Evolutionary conservation across 2,329 filamentous ascomycete genomes (phyloP).

Genomic region (Botryosphaeria agaves): DNA sequence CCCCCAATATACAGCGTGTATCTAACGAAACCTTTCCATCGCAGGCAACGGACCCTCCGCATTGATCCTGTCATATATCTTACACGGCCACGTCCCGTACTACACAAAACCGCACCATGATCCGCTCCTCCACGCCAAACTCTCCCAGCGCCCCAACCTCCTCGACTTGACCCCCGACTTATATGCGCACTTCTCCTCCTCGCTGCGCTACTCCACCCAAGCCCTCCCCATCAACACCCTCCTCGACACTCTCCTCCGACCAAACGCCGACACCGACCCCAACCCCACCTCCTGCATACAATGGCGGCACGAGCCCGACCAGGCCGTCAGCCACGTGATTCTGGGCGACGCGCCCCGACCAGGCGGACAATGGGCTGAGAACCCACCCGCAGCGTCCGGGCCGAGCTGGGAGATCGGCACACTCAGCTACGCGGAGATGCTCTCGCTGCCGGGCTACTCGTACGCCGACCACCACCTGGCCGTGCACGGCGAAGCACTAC

Average conservation of each 20-base stretch:
- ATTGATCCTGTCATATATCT: conserved; percentile 43
- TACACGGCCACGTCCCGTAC: conserved; percentile 41
- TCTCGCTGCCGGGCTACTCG: conserved; percentile 41
- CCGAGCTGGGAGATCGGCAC: conserved; percentile 34
- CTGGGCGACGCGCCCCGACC: conserved; percentile 32
- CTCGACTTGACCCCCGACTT: conserved; percentile 31
- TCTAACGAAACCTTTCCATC: no score
- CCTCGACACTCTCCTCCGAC: conserved; percentile 40
- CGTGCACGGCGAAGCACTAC: conserved; percentile 22
- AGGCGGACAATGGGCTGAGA: conserved; percentile 43
- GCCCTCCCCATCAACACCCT: conserved; percentile 42
- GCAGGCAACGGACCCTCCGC: conserved; percentile 44
- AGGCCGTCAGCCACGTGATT: conserved; percentile 34
- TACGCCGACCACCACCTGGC: conserved; percentile 34
- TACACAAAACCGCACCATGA: conserved; percentile 41
- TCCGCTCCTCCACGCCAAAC: conserved; percentile 35
- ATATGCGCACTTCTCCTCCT: conserved; percentile 41
- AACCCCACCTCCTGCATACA: conserved; percentile 32
- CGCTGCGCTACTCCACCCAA: conserved; percentile 42
- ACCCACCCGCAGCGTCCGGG: conserved; percentile 13
- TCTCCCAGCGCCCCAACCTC: conserved; percentile 28
- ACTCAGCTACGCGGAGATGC: conserved; percentile 43
- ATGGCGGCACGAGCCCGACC: conserved; percentile 34
- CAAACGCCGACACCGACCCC: conserved; percentile 40
- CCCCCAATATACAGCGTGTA: no score